Evolutionary conservation across 768 basidiomycete species (phyloP).

Genomic region (Mycena chlorophos): DNA sequence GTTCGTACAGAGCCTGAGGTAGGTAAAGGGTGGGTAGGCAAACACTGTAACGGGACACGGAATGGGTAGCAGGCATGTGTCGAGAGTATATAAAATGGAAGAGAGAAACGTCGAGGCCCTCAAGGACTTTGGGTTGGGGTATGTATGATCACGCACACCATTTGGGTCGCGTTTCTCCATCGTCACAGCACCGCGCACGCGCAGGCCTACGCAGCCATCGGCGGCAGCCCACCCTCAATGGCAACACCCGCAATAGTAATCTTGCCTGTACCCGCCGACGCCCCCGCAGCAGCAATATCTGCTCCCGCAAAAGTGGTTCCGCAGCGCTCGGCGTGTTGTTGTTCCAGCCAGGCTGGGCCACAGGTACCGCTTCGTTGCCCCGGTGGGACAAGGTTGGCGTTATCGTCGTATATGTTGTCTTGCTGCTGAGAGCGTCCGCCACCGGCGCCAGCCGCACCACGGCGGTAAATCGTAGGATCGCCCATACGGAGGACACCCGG

Average conservation of each 20-base stretch:
- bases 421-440: slow-evolving; percentile 43
- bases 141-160: not conserved
- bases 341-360: slow-evolving; percentile 42
- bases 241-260: slow-evolving; percentile 87
- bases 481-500: slow-evolving; percentile 88
- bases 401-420: slow-evolving; percentile 42
- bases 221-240: slow-evolving; percentile 53
- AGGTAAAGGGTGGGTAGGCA: too few relatives aligned
- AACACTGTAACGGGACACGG: too few relatives aligned
- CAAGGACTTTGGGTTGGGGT: not conserved
- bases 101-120: not conserved
- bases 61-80: too few relatives aligned
- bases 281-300: slow-evolving; percentile 41
- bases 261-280: slow-evolving; percentile 40
- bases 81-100: not conserved
- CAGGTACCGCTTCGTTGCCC: slow-evolving; percentile 34
- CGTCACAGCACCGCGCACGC: not conserved
- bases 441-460: too few relatives aligned
- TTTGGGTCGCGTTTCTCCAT: not conserved
- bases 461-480: slow-evolving; percentile 76
- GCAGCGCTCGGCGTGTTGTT: slow-evolving; percentile 53
- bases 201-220: not conserved
- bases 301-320: slow-evolving; percentile 48
- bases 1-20: too few relatives aligned
- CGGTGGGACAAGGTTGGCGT: slow-evolving; percentile 47